Base-by-base conservation (phyloP, 352 stramenopile species). In the Globisporangium carolinianum region DNA sequence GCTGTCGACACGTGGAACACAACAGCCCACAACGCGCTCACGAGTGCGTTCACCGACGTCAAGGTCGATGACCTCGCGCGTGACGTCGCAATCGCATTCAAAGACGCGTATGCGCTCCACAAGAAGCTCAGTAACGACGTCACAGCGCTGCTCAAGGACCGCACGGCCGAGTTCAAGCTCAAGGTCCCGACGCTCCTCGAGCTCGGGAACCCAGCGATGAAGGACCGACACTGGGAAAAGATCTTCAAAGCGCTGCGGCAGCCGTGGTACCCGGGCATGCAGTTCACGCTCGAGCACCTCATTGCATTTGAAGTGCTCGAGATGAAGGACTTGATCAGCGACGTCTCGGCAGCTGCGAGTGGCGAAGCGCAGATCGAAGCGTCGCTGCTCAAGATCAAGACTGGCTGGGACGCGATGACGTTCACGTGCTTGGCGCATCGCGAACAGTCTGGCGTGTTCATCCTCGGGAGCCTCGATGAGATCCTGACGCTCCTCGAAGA, bases 151-250 rank as follows among this genome's bases (percentile, higher is more conserved):
- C 72, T 96, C 10, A 96, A 96, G 56, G 84, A 96, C 51, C 76
- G 86, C 10, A 94, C 87, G 0, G 77, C 80, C 1, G 88, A 96
- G 37, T 96, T 97, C 62, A 97, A 97, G 66, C 56, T 88, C 15
- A 93, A 94, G 54, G 84, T 98, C 35, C 90, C 94, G 6, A 90
- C 91, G 3, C 86, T 98, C 46, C 68, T 97, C 10, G 91, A 98
- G 51, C 75, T 98, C 11, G 86, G 94, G 5, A 97, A 96, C 50
- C 82, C 86, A 0, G 69, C 76, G 6, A 94, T 98, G 69, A 97
- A 98, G 70, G 90, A 97, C 49, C 87, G 94, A 1, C 94, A 98
- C 69, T 98, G 94, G 94, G 85, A 97, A 55, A 89, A 94, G 63
- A 97, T 98, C 38, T 97, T 97, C 66, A 93, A 97, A 61, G 76